Evolutionary conservation across 1,284 basidiomycete genomes (phyloP).

Genomic region (Sporisorium reilianum): DNA sequence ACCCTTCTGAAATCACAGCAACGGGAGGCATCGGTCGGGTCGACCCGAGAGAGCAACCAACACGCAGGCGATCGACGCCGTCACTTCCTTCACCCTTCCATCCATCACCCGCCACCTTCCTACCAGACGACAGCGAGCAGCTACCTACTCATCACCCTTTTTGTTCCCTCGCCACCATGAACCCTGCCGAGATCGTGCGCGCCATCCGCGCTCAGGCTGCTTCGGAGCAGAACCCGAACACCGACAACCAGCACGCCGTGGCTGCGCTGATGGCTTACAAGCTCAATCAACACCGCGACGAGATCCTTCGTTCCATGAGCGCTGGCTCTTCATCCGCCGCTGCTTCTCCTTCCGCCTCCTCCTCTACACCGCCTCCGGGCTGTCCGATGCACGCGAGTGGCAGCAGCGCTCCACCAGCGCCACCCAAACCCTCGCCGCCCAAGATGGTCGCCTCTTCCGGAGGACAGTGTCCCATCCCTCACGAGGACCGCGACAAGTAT

Average conservation of each 20-base stretch:
- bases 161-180: constrained; percentile 13
- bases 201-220: constrained; percentile 45
- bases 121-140: no score
- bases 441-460: constrained; percentile 44
- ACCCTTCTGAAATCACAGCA: constrained; percentile 17
- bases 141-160: neutral
- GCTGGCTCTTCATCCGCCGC: constrained; percentile 17
- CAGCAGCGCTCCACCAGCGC: constrained; percentile 2
- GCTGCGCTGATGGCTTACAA: constrained; percentile 54
- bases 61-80: neutral
- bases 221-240: constrained; percentile 15
- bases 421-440: constrained; percentile 22
- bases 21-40: neutral
- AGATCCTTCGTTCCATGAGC: constrained; percentile 31
- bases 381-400: constrained; percentile 59
- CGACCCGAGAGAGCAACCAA: neutral
- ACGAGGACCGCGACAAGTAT: constrained; percentile 49
- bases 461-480: constrained; percentile 50
- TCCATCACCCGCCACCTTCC: neutral
- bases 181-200: constrained; percentile 41
- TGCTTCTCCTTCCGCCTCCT: constrained; percentile 9
- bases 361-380: constrained; percentile 42
- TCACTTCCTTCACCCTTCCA: neutral
- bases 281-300: constrained; percentile 41
- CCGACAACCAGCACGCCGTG: constrained; percentile 56